Conservation (phyloP, 768 basidiomycete species). For the Boletus eberwhitei region DNA sequence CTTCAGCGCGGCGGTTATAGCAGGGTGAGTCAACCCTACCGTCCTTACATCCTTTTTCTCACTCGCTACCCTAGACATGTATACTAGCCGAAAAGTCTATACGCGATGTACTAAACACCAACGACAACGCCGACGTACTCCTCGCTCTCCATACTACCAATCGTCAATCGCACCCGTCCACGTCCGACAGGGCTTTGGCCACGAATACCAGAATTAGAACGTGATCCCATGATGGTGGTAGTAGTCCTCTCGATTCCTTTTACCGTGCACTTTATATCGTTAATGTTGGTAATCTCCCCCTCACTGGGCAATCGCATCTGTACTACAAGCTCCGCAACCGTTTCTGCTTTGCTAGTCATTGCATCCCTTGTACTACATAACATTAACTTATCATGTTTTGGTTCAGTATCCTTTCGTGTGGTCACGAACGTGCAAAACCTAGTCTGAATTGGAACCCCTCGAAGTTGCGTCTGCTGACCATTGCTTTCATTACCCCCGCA, state of each 20-base stretch:
- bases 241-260: background rate
- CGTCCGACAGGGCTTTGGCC: constrained; percentile 14
- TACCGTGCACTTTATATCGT: constrained; percentile 3
- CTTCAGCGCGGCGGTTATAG: constrained; percentile 56
- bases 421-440: constrained; percentile 8
- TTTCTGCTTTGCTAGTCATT: background rate
- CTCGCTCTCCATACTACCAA: constrained; percentile 56
- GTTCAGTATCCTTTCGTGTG: background rate
- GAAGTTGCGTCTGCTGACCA: background rate
- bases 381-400: constrained; percentile 19
- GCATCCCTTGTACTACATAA: constrained; percentile 19
- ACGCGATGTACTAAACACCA: constrained; percentile 61
- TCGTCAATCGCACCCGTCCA: constrained; percentile 9
- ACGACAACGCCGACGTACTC: constrained; percentile 62
- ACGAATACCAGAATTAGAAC: constrained; percentile 22
- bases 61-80: constrained; percentile 48
- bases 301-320: constrained; percentile 21
- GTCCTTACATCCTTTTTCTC: background rate
- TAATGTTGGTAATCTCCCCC: constrained; percentile 1
- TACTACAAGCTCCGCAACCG: constrained; percentile 21
- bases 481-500: constrained; percentile 12
- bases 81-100: constrained; percentile 71
- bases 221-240: constrained; percentile 11
- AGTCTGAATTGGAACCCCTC: background rate
- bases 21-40: constrained; percentile 37